A percentile compares a stretch with the other conserved stretches of the same genome.
Evolutionary conservation across 495 filamentous ascomycete species (phyloP).

Genomic region (Aspergillus olivimuriae): DNA sequence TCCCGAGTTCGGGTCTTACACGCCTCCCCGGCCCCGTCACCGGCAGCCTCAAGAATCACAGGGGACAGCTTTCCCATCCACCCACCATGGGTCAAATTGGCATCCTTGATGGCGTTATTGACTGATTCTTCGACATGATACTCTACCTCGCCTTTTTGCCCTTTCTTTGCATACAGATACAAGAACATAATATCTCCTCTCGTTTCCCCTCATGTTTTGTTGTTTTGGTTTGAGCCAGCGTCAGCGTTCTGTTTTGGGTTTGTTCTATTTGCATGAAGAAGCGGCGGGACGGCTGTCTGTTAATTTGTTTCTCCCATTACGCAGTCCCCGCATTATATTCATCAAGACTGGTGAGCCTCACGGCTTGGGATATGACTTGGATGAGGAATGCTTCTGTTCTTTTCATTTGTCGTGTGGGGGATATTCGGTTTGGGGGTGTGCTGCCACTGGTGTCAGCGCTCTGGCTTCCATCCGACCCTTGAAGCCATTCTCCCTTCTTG

Average conservation of each 20-base stretch:
- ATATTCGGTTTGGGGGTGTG: too few species aligned
- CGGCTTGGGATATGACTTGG: constrained; percentile 51
- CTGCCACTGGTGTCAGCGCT: background rate
- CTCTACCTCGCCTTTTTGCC: constrained; percentile 34
- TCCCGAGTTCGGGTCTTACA: constrained; percentile 7
- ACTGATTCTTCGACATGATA: constrained; percentile 44
- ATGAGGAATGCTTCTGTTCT: constrained; percentile 45
- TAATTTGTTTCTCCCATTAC: constrained; percentile 28
- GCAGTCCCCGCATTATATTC: constrained; percentile 37
- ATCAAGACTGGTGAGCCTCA: constrained; percentile 54
- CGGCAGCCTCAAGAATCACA: constrained; percentile 28
- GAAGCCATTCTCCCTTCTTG: constrained; percentile 10
- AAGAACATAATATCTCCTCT: constrained; percentile 29
- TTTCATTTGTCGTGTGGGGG: constrained; percentile 37
- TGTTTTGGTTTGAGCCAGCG: constrained; percentile 26
- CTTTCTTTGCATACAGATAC: constrained; percentile 27
- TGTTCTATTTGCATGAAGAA: constrained; percentile 38
- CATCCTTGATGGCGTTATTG: constrained; percentile 46
- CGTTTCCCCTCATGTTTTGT: constrained; percentile 16
- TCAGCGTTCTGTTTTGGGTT: constrained; percentile 24
- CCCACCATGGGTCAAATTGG: constrained; percentile 36
- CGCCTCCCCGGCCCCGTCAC: constrained; percentile 12
- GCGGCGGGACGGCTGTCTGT: constrained; percentile 50
- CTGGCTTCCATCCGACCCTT: background rate
- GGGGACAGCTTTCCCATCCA: constrained; percentile 15